Evolutionary conservation across 805 yeast species (phyloP).

Genomic region (Metschnikowia chrysomelidarum): DNA sequence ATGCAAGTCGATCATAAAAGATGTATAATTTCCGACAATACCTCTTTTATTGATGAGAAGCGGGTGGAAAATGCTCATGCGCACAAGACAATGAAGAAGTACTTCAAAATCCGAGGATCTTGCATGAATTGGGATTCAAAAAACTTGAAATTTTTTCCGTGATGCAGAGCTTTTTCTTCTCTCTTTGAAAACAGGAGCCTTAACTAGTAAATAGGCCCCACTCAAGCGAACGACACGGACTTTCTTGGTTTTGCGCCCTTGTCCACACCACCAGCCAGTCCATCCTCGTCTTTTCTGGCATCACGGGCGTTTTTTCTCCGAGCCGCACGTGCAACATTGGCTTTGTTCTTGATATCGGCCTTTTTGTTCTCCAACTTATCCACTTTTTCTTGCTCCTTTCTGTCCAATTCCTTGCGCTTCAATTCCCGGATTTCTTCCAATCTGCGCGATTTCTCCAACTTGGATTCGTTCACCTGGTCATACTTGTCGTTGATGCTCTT

Average conservation of each 20-base stretch:
- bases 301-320: conserved; percentile 60
- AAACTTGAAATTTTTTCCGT: too few species aligned
- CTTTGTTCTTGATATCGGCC: conserved; percentile 69
- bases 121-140: too few species aligned
- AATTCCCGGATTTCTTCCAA: conserved; percentile 87
- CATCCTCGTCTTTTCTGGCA: conserved; percentile 26
- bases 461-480: conserved; percentile 79
- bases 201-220: background rate
- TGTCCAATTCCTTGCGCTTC: conserved; percentile 82
- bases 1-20: too few species aligned
- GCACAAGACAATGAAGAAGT: too few species aligned
- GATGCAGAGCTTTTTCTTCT: background rate
- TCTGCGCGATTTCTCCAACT: conserved; percentile 84
- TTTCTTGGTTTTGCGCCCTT: conserved; percentile 25
- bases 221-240: conserved; percentile 42
- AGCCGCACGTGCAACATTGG: conserved; percentile 62
- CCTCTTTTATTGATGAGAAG: too few species aligned
- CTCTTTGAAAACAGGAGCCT: too few species aligned
- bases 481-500: conserved; percentile 78
- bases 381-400: conserved; percentile 70
- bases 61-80: too few species aligned
- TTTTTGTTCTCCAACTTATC: conserved; percentile 74
- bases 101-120: too few species aligned
- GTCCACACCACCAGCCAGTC: conserved; percentile 13
- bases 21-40: too few species aligned